Evolutionary conservation across 148 eudicot species (phyloP), one percentile per base, ranked within the genome.

Genomic region (Cornus kousa): DNA sequence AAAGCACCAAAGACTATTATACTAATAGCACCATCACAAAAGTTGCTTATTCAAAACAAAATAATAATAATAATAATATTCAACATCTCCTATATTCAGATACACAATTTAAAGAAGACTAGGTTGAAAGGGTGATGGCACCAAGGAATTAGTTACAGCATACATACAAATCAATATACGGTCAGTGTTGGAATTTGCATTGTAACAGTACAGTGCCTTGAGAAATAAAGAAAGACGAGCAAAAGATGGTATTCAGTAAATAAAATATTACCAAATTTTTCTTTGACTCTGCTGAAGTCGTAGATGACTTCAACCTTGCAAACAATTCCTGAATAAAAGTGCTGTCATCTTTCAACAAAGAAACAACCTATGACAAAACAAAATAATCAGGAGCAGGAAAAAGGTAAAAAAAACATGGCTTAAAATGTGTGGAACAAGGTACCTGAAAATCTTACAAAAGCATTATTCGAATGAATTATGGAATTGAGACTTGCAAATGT

Each of bases 271-370:
- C 99, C 99, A 93, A 81, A 84, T 91, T 89, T 80, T 87, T 93
- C 86, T 87, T 93, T 19, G 99, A 93, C 82, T 92, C 98, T 57
- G 76, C 75, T 3, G 90, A 84, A 59, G 88, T 88, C 67, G 85
- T 71, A 66, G 94, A 77, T 50, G 91, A 90, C 84, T 78, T 93
- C 87, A 96, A 77, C 88, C 86, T 90, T 28, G 88, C 87, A 87
- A 93, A 92, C 82, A 96, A 77, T 46, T 93, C 97, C 77, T 93
- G 90, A 77, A 96, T 87, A 82, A 96, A 96, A 70, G 89, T 78
- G 80, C 71, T 88, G 73, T 96, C 99, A 72, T 93, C 99, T 77
- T 93, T 96, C 72, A 96, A 85, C 73, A 91, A 78, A 67, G 97
- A 90, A 82, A 96, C 93, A 85, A 93, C 94, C 99, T 96, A 83